Evolutionary conservation across 148 eudicot genomes (phyloP), one percentile per base, ranked within the genome.

Genomic region (Pouteria glomerata): DNA sequence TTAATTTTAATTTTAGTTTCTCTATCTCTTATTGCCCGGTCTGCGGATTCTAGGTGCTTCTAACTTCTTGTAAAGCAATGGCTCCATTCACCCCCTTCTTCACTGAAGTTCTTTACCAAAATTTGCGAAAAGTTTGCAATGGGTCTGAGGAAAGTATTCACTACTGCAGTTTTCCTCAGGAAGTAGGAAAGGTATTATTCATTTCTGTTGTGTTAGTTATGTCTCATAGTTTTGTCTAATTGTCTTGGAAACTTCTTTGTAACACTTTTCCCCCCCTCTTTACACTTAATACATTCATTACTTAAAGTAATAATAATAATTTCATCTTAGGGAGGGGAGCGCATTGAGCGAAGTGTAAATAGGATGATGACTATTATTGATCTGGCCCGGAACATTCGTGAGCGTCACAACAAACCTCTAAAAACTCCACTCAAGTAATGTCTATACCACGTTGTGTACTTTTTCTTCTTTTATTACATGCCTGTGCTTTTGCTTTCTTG

Each of bases 81-180:
- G 91, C 99, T 80, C 99, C 97, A 6, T 90, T 91, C 72, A 95
- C 97, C 1, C 99, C 99, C 39, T 95, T 91, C 76, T 95, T 95
- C 76, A 89, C 97, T 18, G 99, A 95, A 77, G 90, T 88, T 61
- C 90, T 95, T 34, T 91, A 95, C 79, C 91, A 90, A 78, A 95
- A 95, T 74, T 45, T 95, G 83, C 85, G 92, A 47, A 91, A 87
- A 81, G 94, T 83, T 66, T 74, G 42, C 64, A 56, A 75, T 68
- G 94, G 88, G 61, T 81, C 89, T 8, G 97, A 89, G 77, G 93
- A 92, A 74, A 95, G 99, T 83, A 87, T 95, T 72, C 99, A 95
- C 68, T 83, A 80, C 82, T 95, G 99, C 78, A 75, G 81, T 64
- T 91, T 95, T 74, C 99, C 99, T 50, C 82, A 84, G 74, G 96